These are phyloP conservation scores for Epichloe scottii DNA, from an alignment of 2,329 filamentous ascomycete genomes.

Conservation along the genomic window DNA sequence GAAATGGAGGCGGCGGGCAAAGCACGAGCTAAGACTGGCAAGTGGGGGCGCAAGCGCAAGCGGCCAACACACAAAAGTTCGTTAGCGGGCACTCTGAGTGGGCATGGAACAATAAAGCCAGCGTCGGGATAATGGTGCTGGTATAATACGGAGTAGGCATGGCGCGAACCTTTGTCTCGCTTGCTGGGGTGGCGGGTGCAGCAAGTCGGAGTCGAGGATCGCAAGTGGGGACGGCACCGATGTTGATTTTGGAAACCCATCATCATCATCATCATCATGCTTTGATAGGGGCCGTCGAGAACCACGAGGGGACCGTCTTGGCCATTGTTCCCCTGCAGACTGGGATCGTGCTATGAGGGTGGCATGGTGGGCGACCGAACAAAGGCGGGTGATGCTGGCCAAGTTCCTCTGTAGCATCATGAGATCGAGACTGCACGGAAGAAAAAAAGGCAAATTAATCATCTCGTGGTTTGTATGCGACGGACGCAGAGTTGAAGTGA, in stretches of 20 bases:
- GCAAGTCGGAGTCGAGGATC: not conserved
- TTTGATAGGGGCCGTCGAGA: not conserved
- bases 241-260: not conserved
- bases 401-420: not conserved
- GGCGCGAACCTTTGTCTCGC: slow-evolving; percentile 5
- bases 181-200: slow-evolving; percentile 5
- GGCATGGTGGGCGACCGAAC: not conserved
- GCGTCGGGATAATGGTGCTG: slow-evolving; percentile 1
- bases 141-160: slow-evolving; percentile 5
- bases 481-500: slow-evolving; percentile 8
- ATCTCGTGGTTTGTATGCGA: slow-evolving; percentile 5
- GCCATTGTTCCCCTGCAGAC: slow-evolving; percentile 3
- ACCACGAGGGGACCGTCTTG: slow-evolving; percentile 2
- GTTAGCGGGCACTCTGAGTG: not conserved
- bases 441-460: not conserved
- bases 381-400: not conserved
- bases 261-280: not conserved
- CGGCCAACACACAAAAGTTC: slow-evolving; percentile 2
- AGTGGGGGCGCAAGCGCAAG: not conserved
- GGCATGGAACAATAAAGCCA: slow-evolving; percentile 4
- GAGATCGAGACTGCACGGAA: not conserved
- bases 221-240: not conserved
- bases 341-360: not conserved
- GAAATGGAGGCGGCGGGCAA: slow-evolving; percentile 2
- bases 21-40: not conserved